Evolutionary conservation across 306 rosid species (phyloP).

Genomic region (Acacia crassicarpa): DNA sequence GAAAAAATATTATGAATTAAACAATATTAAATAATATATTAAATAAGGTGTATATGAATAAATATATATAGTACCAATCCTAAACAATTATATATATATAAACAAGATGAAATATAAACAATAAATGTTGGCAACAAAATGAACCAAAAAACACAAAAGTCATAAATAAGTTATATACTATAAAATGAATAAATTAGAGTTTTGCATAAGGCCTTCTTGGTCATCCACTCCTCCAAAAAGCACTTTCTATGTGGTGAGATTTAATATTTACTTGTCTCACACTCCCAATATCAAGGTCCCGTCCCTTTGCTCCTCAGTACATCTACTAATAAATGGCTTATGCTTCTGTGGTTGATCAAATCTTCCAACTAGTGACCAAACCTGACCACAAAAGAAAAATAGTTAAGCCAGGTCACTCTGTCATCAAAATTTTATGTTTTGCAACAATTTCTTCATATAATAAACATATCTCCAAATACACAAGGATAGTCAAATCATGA

Average conservation of each 20-base stretch:
- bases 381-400: conserved; percentile 38
- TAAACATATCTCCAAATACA: neutral
- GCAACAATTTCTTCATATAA: neutral
- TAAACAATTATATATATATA: too few species aligned
- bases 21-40: too few species aligned
- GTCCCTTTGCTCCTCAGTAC: conserved; percentile 44
- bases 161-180: too few species aligned
- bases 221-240: too few species aligned
- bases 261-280: conserved; percentile 68
- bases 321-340: conserved; percentile 68
- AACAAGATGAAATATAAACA: too few species aligned
- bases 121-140: too few species aligned
- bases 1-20: too few species aligned
- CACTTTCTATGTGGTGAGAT: conserved; percentile 16
- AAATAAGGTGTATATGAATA: too few species aligned
- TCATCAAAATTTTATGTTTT: neutral
- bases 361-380: conserved; percentile 76
- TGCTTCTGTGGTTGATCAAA: conserved; percentile 68
- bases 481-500: neutral
- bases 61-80: too few species aligned
- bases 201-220: too few species aligned
- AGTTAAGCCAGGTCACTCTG: neutral
- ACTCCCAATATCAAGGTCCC: conserved; percentile 61
- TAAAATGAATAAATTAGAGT: too few species aligned
- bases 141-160: too few species aligned